Conservation (phyloP, 106 monocot genomes). For the Gastrodia elata region DNA sequence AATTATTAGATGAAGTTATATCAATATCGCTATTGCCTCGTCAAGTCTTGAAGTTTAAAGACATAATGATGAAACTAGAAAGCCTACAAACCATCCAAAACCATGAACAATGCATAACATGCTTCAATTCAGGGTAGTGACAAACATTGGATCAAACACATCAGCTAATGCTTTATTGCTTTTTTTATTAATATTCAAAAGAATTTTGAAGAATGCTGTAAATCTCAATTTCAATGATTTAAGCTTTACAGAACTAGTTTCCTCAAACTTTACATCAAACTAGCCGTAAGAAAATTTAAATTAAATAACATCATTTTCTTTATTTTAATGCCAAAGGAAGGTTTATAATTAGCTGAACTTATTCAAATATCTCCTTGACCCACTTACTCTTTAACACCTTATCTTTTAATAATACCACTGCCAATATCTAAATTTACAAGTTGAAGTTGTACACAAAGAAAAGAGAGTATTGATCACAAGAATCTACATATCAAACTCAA, state of each 20-base stretch:
- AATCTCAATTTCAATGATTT: no score
- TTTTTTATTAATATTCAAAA: no score
- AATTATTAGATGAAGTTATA: no score
- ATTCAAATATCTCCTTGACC: not conserved
- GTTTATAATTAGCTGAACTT: not conserved
- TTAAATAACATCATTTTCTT: constrained; percentile 4
- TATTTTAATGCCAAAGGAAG: not conserved
- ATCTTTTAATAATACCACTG: not conserved
- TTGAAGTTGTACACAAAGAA: not conserved
- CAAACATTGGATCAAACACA: no score
- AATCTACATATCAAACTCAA: constrained; percentile 7
- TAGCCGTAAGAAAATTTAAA: no score
- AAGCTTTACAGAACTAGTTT: not conserved
- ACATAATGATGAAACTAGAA: no score
- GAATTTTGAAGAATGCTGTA: not conserved
- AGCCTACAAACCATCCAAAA: no score
- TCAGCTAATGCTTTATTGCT: no score
- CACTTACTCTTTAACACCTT: not conserved
- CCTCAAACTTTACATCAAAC: not conserved
- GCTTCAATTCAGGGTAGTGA: no score
- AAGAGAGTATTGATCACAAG: not conserved
- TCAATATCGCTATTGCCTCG: no score
- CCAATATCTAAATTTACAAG: constrained; percentile 4
- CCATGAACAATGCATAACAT: no score
- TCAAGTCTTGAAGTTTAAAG: no score